A percentile compares a stretch with the other conserved stretches of the same genome.
Evolutionary conservation across 176 grass and related monocot species (phyloP).

Genomic region (Avena atlantica): DNA sequence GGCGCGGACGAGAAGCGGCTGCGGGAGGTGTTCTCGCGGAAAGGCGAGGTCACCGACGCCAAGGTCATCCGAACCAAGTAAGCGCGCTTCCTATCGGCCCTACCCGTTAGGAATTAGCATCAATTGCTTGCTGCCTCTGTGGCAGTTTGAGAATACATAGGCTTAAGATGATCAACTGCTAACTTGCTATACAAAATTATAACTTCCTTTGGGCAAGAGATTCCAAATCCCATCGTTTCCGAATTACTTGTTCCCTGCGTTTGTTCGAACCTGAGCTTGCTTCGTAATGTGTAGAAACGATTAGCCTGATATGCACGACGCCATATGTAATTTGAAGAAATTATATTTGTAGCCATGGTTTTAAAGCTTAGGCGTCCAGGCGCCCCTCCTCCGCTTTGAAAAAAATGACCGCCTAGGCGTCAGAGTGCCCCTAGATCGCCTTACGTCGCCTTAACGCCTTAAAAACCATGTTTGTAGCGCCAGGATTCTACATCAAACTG

Average conservation of each 20-base stretch:
- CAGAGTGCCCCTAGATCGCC: too few species aligned
- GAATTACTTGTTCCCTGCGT: not conserved
- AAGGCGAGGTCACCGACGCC: constrained; percentile 89
- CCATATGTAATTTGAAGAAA: not conserved
- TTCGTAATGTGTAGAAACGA: not conserved
- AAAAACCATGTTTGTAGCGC: not conserved
- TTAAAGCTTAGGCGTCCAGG: too few species aligned
- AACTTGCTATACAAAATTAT: too few species aligned
- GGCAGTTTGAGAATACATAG: too few species aligned
- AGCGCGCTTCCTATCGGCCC: not conserved
- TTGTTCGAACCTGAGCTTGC: not conserved
- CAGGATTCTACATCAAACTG: not conserved
- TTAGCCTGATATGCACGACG: not conserved
- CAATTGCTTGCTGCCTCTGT: too few species aligned
- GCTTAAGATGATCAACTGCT: too few species aligned
- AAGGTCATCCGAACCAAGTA: constrained; percentile 92
- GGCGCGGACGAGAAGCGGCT: constrained; percentile 82
- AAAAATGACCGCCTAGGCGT: too few species aligned
- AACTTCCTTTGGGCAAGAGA: not conserved
- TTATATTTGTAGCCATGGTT: not conserved
- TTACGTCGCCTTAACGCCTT: too few species aligned
- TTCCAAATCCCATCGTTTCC: not conserved
- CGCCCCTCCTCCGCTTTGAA: too few species aligned
- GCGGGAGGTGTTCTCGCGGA: constrained; percentile 86
- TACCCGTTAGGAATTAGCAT: not conserved